A percentile compares a stretch with the other conserved stretches of the same genome.
Evolutionary conservation across 2,329 filamentous ascomycete species (phyloP).

Genomic region (Escovopsis sp.): DNA sequence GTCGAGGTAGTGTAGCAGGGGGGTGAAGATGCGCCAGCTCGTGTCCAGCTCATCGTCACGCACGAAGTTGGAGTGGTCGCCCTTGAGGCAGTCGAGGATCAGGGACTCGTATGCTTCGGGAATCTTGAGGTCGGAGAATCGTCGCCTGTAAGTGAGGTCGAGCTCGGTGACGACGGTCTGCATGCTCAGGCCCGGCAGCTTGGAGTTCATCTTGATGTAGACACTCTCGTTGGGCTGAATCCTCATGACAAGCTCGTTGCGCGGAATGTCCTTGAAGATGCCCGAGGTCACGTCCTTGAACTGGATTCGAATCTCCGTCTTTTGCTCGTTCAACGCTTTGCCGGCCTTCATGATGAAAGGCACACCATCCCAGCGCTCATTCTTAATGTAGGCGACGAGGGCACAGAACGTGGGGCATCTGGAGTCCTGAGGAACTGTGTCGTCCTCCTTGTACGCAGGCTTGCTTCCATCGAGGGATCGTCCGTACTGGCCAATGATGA

Average conservation of each 20-base stretch:
- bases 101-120: conserved; percentile 97
- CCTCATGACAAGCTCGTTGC: conserved; percentile 97
- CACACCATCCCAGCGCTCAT: conserved; percentile 97
- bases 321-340: conserved; percentile 97
- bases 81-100: conserved; percentile 94
- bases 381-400: conserved; percentile 96
- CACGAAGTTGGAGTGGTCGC: conserved; percentile 98
- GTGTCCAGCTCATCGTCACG: conserved; percentile 93
- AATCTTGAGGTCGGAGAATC: conserved; percentile 98
- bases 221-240: conserved; percentile 99
- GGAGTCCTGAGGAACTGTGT: conserved; percentile 93
- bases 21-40: conserved; percentile 97
- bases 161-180: conserved; percentile 98
- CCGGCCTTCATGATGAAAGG: conserved; percentile 99
- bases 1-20: conserved; percentile 92
- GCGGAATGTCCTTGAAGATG: conserved; percentile 99
- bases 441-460: conserved; percentile 96
- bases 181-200: conserved; percentile 96
- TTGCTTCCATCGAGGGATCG: conserved; percentile 92
- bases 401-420: conserved; percentile 97
- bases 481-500: conserved; percentile 98
- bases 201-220: conserved; percentile 99
- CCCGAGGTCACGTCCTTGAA: conserved; percentile 99
- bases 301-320: conserved; percentile 97
- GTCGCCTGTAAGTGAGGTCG: conserved; percentile 91